Base-by-base conservation (phyloP, 306 rosid species). In the Malus asiatica region DNA sequence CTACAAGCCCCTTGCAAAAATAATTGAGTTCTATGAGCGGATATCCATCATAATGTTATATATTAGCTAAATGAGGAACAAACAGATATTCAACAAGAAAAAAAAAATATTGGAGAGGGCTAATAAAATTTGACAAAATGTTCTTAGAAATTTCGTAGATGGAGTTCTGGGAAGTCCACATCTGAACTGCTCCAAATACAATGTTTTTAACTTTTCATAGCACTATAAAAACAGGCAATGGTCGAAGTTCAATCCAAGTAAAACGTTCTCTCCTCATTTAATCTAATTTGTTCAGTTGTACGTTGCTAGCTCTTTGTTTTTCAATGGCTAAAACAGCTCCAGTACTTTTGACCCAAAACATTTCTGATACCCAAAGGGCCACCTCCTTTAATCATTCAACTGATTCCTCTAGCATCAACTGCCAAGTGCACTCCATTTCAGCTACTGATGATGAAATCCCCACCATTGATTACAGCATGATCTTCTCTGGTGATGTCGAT, bases 391-490 rank as follows among this genome's bases (percentile, higher is more conserved):
- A 60, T 60, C 16, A 23, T 25, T 60, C 22, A 19, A 19, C 60
- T 55, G 60, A 55, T 19, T 55, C 60, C 60, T 55, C 60, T 19
- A 55, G 60, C n/a, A 55, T 55, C 60, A 55, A 55, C 60, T 4
- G 60, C 60, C n/a, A 55, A 55, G 25, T 19, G n/a, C 60, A 55
- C 60, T 55, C 35, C 30, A 4, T 68, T 40, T 12, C 29, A 27
- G 12, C 44, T 46, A 20, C 10, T 6, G 55, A 71, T 25, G 62
- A 61, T 77, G 51, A 57, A 57, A 60, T 77, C 52, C 71, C 81
- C 35, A 77, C 70, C 75, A 32, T 70, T 45, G 81, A 77, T 53
- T 77, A 69, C 68, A 59, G 12, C 16, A 42, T 77, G 65, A 25
- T 60, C 29, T 59, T 70, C 35, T 77, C 76, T 29, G 32, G 30